Base-by-base conservation (phyloP, 331 rosid species). In the Dryas integrifolia region DNA sequence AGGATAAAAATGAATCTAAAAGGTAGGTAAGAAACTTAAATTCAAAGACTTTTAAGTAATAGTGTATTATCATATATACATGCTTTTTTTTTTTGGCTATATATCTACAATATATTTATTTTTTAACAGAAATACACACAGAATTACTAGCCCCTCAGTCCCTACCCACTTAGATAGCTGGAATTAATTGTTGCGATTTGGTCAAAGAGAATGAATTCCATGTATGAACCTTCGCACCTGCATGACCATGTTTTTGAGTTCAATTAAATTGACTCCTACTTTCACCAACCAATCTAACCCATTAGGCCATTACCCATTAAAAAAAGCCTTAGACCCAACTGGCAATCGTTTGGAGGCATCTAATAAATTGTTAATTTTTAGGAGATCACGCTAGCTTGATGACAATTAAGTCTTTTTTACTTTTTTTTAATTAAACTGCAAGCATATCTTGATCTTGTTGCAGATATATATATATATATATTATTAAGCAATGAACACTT, bases 281-380 rank as follows among this genome's bases (percentile, higher is more conserved):
- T 51, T 80, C 55, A 45, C 74, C 81, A 71, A 79, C 77, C 75
- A 12, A 78, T 81, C 73, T 72, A 79, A 79, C 8, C 35, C 35
- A 30, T 21, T 21, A 21, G 24, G 24, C 24, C 24, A 21, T 30
- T 30, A 64, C 69, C 74, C 76, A 73, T 76, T 83, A 79, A 78
- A 77, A 1, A 75, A 81, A 65, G 8, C 35, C 49, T 74, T 84
- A 85, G 90, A 77, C 83, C 83, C 74, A 82, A 82, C 83, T 87
- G 89, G 86, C 89, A n/a, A 70, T 48, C 4, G 57, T 65, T 75
- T 76, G 82, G 77, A 77, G 69, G 68, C 64, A 79, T 66, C 68
- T 72, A 82, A 77, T 43, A 58, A 59, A 61, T 51, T 30, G 35
- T 30, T 21, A 21, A 21, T 21, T 30, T 30, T 30, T 30, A 30